phyloP scores from a whole-genome alignment of 345 rosid species.

The Arabidopsis suecica region DNA sequence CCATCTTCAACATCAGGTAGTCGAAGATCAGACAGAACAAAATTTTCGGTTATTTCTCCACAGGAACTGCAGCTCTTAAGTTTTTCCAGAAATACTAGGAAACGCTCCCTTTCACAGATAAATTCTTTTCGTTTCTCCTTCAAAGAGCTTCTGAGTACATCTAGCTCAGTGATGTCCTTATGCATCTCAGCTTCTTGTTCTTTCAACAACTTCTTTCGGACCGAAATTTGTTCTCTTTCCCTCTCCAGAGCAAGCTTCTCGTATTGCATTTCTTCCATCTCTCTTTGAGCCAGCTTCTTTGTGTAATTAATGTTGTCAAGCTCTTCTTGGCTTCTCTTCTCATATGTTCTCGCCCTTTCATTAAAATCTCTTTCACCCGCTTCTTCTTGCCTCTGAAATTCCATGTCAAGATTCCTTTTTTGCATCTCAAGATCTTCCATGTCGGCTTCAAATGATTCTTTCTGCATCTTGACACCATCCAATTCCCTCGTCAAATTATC shows the following conservation, averaged over 20 bases:
- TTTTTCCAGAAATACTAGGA: constrained; percentile 68
- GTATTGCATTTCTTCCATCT: constrained; percentile 57
- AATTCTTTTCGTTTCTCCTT: constrained; percentile 59
- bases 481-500: constrained; percentile 54
- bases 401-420: constrained; percentile 56
- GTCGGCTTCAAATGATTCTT: constrained; percentile 66
- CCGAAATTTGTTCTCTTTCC: constrained; percentile 57
- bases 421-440: constrained; percentile 62
- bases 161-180: constrained; percentile 71
- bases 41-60: constrained; percentile 60
- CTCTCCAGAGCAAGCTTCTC: constrained; percentile 53
- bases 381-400: constrained; percentile 51
- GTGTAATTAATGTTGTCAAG: constrained; percentile 44
- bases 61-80: constrained; percentile 64
- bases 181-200: constrained; percentile 63
- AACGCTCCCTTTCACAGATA: constrained; percentile 55
- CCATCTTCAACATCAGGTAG: constrained; percentile 55
- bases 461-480: constrained; percentile 62
- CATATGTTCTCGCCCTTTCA: constrained; percentile 54
- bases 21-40: constrained; percentile 61
- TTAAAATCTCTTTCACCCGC: constrained; percentile 59
- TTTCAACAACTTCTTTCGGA: constrained; percentile 56
- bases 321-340: constrained; percentile 58
- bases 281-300: constrained; percentile 61
- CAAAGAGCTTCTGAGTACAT: constrained; percentile 60